These are phyloP conservation scores for Paramecium octaurelia DNA, from an alignment of 73 alveolate genomes.

Conservation along the genomic window DNA sequence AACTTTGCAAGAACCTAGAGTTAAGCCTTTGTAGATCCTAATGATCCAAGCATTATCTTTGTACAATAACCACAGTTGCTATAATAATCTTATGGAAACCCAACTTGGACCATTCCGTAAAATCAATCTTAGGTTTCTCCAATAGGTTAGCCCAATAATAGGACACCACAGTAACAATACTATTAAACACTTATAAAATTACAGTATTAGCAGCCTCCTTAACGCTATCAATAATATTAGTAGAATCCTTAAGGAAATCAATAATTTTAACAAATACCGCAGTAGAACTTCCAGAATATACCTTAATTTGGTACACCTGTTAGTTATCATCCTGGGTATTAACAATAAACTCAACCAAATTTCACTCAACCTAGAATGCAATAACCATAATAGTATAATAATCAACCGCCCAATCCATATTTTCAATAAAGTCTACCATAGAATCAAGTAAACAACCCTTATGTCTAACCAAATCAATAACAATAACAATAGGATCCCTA, in stretches of 20 bases:
- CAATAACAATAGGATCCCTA: not conserved
- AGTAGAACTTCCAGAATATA: not conserved
- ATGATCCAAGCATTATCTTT: conserved; percentile 95
- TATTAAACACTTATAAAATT: not conserved
- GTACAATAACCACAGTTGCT: conserved; percentile 78
- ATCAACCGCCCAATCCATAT: not conserved
- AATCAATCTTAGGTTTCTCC: not conserved
- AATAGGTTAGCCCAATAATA: not conserved
- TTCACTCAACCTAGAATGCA: not conserved
- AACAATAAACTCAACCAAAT: not conserved
- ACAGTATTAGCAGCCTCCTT: not conserved
- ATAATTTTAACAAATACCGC: not conserved
- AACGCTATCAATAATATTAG: not conserved
- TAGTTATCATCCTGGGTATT: not conserved
- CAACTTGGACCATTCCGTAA: not conserved
- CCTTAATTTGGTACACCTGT: not conserved
- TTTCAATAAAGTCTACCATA: not conserved
- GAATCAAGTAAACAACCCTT: not conserved
- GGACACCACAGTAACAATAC: not conserved
- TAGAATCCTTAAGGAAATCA: not conserved
- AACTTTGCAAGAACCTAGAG: conserved; percentile 67
- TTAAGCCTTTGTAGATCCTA: conserved; percentile 96
- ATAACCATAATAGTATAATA: not conserved
- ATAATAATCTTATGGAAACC: not conserved
- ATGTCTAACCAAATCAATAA: not conserved